These are phyloP conservation scores for Aspergillus saccharolyticus DNA, from an alignment of 495 filamentous ascomycete species.

Conservation along the genomic window DNA sequence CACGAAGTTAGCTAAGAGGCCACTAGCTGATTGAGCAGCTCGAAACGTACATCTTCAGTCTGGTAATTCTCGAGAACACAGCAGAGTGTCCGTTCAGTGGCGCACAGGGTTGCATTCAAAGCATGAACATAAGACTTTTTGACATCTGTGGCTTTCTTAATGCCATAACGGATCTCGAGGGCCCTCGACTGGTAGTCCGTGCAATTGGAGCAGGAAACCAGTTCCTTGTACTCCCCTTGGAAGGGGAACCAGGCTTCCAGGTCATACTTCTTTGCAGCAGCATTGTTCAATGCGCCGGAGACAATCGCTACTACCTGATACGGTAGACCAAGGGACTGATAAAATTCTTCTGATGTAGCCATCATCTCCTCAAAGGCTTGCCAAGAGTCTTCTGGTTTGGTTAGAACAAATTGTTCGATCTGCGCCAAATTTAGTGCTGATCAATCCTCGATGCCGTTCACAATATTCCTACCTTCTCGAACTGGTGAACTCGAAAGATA, in stretches of 20 bases:
- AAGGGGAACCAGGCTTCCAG: conserved; percentile 97
- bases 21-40: neutral
- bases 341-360: conserved; percentile 83
- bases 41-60: conserved; percentile 63
- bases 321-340: conserved; percentile 80
- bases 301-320: conserved; percentile 91
- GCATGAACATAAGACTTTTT: conserved; percentile 94
- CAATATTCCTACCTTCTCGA: conserved; percentile 67
- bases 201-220: conserved; percentile 94
- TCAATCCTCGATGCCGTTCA: neutral
- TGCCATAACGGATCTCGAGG: conserved; percentile 78
- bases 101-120: conserved; percentile 86
- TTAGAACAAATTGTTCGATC: conserved; percentile 92
- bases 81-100: conserved; percentile 90
- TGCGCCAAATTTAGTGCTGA: conserved; percentile 22
- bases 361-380: conserved; percentile 93
- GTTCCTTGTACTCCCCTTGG: conserved; percentile 94
- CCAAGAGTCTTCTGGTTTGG: conserved; percentile 93
- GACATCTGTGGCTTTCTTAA: conserved; percentile 69
- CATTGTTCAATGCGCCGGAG: conserved; percentile 90
- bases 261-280: conserved; percentile 91
- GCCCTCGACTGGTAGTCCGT: conserved; percentile 90
- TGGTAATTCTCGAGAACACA: conserved; percentile 97
- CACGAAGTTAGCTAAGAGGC: conserved; percentile 5
- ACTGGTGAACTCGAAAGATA: conserved; percentile 96